Percentiles rank a stretch among this genome's conserved stretches.
Conservation (phyloP, 768 basidiomycete species). For the Boletus tylopilopsis region DNA sequence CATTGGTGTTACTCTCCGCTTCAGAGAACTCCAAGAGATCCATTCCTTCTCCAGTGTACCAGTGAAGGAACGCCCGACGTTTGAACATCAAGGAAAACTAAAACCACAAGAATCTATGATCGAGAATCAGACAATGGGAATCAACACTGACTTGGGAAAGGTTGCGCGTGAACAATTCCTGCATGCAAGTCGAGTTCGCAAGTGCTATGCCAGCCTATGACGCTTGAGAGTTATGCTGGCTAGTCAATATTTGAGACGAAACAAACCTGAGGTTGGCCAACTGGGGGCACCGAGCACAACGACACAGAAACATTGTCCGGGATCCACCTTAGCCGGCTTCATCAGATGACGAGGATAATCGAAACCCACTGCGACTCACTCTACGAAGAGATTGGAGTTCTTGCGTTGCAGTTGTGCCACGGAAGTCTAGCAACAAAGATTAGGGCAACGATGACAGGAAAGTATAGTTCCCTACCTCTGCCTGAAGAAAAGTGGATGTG, state of each 20-base stretch:
- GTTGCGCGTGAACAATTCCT: conserved; percentile 80
- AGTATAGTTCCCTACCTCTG: conserved; percentile 42
- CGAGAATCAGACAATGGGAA: not conserved
- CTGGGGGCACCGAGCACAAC: conserved; percentile 77
- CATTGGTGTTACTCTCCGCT: conserved; percentile 78
- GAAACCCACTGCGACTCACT: conserved; percentile 42
- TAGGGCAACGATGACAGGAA: conserved; percentile 8
- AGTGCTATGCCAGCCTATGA: conserved; percentile 64
- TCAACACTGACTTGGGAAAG: conserved; percentile 49
- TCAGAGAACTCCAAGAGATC: conserved; percentile 80
- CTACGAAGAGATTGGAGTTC: conserved; percentile 73
- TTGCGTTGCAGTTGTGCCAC: conserved; percentile 72
- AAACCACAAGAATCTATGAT: conserved; percentile 1
- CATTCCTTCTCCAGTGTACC: conserved; percentile 93
- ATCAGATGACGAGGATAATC: conserved; percentile 1
- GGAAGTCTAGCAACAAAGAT: conserved; percentile 47
- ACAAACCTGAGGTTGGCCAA: conserved; percentile 67
- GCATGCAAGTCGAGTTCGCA: conserved; percentile 77
- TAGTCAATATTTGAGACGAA: not conserved
- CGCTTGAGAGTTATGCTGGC: conserved; percentile 10
- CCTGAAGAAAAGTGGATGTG: conserved; percentile 33
- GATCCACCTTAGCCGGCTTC: conserved; percentile 59
- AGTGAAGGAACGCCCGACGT: conserved; percentile 82
- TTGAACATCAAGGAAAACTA: conserved; percentile 83
- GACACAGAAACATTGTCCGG: conserved; percentile 88